Base-by-base conservation (phyloP, 352 stramenopile genomes). In the Phytophthora parvispora region DNA sequence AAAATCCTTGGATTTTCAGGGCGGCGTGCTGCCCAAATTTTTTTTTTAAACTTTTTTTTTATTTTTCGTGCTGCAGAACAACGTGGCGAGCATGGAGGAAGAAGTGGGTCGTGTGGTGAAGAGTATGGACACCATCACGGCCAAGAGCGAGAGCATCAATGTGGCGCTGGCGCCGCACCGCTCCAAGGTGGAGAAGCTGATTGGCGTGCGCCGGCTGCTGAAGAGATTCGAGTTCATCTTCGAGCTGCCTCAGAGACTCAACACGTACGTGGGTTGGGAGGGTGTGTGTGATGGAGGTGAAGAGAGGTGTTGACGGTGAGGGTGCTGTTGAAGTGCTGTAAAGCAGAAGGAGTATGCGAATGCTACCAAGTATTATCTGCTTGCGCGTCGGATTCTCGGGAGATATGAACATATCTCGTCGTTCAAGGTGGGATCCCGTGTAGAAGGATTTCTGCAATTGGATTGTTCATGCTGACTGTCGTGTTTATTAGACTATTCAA, bases 201-300 rank as follows among this genome's bases (percentile, higher is more conserved):
- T 99, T 28, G 87, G 97, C 9, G 93, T 99, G 32, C 93, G 97
- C 20, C 89, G 98, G 20, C 81, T 99, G 27, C 78, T 99, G 28
- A 97, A 98, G 74, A 87, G 97, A 55, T 91, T 99, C 25, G 97
- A 99, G 77, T 99, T 99, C 47, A 91, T 99, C 49, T 97, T 99
- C 42, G 97, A 99, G 57, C 78, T 99, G 3, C 98, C 98, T 10
- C 81, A 95, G 76, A 87, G 92, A 38, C 79, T 98, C 8, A 89
- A 87, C 31, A 78, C 76, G 76, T 92, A 60, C 54, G 76, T 70
- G 18, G 15, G 2, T 6, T 45, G 34, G 25, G 40, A 42, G n/a
- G 18, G 22, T 9, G 6, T 13, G 40, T 34, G 31, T 7, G 48
- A 22, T 49, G 51, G 24, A 9, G n/a, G 12, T 25, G 50, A 27